phyloP scores from a whole-genome alignment of 306 rosid genomes.

The Medicago lupulina region DNA sequence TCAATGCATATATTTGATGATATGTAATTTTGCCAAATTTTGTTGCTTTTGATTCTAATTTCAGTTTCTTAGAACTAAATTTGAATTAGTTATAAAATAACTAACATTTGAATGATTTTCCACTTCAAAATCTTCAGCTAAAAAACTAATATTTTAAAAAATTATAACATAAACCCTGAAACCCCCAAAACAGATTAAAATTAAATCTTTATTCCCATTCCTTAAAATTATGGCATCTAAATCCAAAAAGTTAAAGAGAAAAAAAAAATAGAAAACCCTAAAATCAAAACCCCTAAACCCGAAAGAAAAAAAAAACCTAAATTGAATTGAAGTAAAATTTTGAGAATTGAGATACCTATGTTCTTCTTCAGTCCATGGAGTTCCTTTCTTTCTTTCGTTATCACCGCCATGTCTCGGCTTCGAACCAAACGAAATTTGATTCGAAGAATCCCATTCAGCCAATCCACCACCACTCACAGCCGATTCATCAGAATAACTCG shows the following conservation, averaged over 20 bases:
- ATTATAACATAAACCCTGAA: neutral
- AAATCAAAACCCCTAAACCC: neutral
- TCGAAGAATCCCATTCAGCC: slow-evolving; percentile 60
- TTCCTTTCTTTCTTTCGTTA: slow-evolving; percentile 81
- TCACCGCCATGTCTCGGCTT: slow-evolving; percentile 50
- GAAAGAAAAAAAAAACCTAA: neutral
- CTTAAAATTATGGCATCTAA: neutral
- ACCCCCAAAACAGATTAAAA: neutral
- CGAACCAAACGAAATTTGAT: slow-evolving; percentile 73
- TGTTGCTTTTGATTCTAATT: neutral
- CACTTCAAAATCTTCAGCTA: neutral
- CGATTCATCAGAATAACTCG: slow-evolving; percentile 67
- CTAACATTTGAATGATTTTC: neutral
- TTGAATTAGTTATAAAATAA: neutral
- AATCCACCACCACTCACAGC: slow-evolving; percentile 25
- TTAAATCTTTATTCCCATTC: neutral
- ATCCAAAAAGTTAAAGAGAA: neutral
- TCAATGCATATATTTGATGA: slow-evolving; percentile 9
- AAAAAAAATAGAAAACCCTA: neutral
- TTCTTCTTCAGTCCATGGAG: slow-evolving; percentile 91
- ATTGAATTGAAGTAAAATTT: slow-evolving; percentile 10
- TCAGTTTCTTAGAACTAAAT: slow-evolving; percentile 4
- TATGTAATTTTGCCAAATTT: neutral
- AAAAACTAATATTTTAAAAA: neutral
- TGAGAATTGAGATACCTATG: slow-evolving; percentile 59